phyloP scores from a whole-genome alignment of 2,329 filamentous ascomycete species.

The Periconia digitata region DNA sequence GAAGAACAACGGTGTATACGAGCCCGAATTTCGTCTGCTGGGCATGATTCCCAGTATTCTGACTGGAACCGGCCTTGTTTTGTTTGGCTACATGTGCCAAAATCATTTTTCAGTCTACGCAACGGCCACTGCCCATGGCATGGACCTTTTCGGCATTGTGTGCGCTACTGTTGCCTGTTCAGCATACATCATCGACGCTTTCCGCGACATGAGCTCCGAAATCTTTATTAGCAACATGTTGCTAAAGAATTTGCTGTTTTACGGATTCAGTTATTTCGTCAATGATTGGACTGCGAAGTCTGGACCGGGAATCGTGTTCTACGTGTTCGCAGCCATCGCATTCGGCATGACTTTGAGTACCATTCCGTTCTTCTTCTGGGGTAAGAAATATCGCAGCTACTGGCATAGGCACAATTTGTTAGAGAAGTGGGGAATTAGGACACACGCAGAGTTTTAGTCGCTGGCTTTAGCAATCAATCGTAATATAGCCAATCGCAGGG shows the following conservation, averaged over 20 bases:
- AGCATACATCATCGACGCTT: conserved; percentile 45
- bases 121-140: conserved; percentile 37
- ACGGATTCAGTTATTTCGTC: conserved; percentile 47
- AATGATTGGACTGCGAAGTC: conserved; percentile 45
- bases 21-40: conserved; percentile 56
- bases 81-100: conserved; percentile 41
- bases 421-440: conserved; percentile 36
- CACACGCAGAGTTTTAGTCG: conserved; percentile 33
- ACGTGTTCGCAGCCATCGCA: conserved; percentile 37
- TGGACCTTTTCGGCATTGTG: conserved; percentile 38
- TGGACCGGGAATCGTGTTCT: conserved; percentile 43
- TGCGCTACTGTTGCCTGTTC: conserved; percentile 35
- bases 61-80: conserved; percentile 42
- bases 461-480: too few relatives aligned
- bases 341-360: conserved; percentile 32
- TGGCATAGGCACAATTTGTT: conserved; percentile 38
- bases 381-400: conserved; percentile 38
- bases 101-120: conserved; percentile 28
- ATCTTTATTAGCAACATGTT: conserved; percentile 49
- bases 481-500: too few relatives aligned
- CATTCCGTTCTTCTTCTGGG: conserved; percentile 38
- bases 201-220: conserved; percentile 45
- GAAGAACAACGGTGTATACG: conserved; percentile 56
- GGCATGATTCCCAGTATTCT: conserved; percentile 37
- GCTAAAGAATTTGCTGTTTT: conserved; percentile 50